phyloP scores from a whole-genome alignment of 345 rosid species.

The Populus tremula region DNA sequence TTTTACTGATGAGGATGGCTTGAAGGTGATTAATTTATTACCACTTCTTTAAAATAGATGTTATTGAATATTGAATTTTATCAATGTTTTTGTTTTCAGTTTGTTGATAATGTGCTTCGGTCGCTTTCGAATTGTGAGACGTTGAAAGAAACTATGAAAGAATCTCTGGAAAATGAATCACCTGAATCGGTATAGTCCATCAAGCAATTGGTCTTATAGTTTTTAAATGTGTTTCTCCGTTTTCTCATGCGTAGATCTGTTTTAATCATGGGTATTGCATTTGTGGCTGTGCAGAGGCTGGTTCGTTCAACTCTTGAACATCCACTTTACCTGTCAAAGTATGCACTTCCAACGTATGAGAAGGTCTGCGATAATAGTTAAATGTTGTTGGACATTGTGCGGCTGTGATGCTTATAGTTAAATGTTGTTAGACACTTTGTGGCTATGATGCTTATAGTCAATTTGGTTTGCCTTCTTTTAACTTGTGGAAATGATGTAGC shows the following conservation, averaged over 20 bases:
- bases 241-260: not conserved
- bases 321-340: conserved; percentile 40
- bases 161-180: conserved; percentile 42
- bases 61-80: too few species aligned
- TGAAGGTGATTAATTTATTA: conserved; percentile 40
- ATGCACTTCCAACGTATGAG: conserved; percentile 55
- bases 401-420: not conserved
- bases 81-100: conserved; percentile 34
- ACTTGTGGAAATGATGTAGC: conserved; percentile 17
- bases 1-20: conserved; percentile 41
- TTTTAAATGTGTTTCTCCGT: not conserved
- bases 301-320: conserved; percentile 67
- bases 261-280: conserved; percentile 22
- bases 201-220: not conserved
- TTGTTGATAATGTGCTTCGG: conserved; percentile 43
- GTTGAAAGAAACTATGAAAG: conserved; percentile 36
- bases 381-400: not conserved
- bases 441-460: not conserved
- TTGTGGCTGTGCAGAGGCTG: conserved; percentile 71
- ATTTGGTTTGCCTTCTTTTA: not conserved
- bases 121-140: conserved; percentile 40
- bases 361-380: conserved; percentile 44
- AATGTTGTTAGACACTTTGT: not conserved
- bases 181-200: conserved; percentile 54
- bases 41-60: not conserved